phyloP scores from a whole-genome alignment of 1,139 yeast genomes.

The Yamadazyma jaroonii region DNA sequence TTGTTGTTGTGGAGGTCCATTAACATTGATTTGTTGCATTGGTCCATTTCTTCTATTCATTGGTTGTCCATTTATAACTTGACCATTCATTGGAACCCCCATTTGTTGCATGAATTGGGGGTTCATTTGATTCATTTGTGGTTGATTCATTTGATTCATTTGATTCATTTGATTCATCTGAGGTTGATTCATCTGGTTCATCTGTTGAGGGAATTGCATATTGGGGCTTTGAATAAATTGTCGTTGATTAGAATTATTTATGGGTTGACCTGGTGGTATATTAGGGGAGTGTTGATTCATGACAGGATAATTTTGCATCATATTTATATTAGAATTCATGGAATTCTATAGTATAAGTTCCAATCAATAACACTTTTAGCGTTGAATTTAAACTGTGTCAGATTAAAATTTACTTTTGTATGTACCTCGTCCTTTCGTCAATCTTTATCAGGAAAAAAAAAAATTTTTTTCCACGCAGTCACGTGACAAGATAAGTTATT shows the following conservation, averaged over 20 bases:
- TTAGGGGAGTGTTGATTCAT: conserved; percentile 5
- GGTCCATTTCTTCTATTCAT: conserved; percentile 15
- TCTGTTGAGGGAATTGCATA: conserved; percentile 11
- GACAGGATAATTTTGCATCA: conserved; percentile 9
- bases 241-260: neutral
- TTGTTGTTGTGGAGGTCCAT: conserved; percentile 1
- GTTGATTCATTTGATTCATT: conserved; percentile 4
- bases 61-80: conserved; percentile 3
- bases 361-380: too few relatives aligned
- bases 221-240: conserved; percentile 11
- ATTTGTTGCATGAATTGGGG: conserved; percentile 8
- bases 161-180: conserved; percentile 5
- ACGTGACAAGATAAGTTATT: neutral
- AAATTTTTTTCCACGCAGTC: conserved; percentile 3
- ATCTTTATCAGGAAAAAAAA: conserved; percentile 1
- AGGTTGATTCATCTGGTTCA: conserved; percentile 3
- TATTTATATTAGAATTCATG: conserved; percentile 9
- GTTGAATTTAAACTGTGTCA: too few relatives aligned
- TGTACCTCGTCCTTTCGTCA: neutral
- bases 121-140: conserved; percentile 6
- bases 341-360: too few relatives aligned
- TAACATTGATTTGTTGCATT: conserved; percentile 15
- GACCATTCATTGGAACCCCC: conserved; percentile 1
- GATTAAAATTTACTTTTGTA: too few relatives aligned
- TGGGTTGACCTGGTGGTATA: conserved; percentile 1